Evolutionary conservation across 495 filamentous ascomycete species (phyloP).

Genomic region (Podospora bellae-mahoneyi): DNA sequence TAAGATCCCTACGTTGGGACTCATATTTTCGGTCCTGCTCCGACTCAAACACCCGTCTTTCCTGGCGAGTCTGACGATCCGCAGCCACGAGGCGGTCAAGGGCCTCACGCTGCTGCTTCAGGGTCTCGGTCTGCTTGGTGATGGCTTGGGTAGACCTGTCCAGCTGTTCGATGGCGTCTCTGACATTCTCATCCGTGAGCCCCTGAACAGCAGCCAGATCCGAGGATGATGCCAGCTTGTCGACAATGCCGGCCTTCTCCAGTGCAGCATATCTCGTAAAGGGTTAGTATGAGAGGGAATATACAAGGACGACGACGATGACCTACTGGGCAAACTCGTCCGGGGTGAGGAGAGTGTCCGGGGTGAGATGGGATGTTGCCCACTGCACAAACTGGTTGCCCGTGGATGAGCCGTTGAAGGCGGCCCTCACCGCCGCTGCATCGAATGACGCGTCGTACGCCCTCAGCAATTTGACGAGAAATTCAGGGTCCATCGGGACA

Average conservation of each 20-base stretch:
- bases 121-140: slow-evolving; percentile 42
- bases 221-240: slow-evolving; percentile 32
- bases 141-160: slow-evolving; percentile 46
- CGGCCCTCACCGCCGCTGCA: slow-evolving; percentile 31
- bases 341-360: slow-evolving; percentile 43
- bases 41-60: slow-evolving; percentile 31
- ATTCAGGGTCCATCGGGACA: slow-evolving; percentile 28
- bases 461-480: slow-evolving; percentile 26
- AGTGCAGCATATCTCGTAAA: slow-evolving; percentile 39
- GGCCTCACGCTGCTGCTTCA: slow-evolving; percentile 44
- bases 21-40: slow-evolving; percentile 33
- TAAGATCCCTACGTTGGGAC: slow-evolving; percentile 31
- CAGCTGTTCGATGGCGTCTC: slow-evolving; percentile 43
- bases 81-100: slow-evolving; percentile 37
- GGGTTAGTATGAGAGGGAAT: too few species aligned
- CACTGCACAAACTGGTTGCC: slow-evolving; percentile 36
- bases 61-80: slow-evolving; percentile 25
- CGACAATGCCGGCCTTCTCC: slow-evolving; percentile 36
- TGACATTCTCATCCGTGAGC: slow-evolving; percentile 41
- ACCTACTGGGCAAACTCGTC: slow-evolving; percentile 44
- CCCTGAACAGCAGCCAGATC: slow-evolving; percentile 36
- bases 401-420: slow-evolving; percentile 18
- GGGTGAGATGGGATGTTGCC: slow-evolving; percentile 38
- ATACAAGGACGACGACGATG: background rate
- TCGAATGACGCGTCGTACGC: slow-evolving; percentile 32